Base-by-base conservation (phyloP, 2,329 filamentous ascomycete genomes). In the Paramyrothecium sp. region DNA sequence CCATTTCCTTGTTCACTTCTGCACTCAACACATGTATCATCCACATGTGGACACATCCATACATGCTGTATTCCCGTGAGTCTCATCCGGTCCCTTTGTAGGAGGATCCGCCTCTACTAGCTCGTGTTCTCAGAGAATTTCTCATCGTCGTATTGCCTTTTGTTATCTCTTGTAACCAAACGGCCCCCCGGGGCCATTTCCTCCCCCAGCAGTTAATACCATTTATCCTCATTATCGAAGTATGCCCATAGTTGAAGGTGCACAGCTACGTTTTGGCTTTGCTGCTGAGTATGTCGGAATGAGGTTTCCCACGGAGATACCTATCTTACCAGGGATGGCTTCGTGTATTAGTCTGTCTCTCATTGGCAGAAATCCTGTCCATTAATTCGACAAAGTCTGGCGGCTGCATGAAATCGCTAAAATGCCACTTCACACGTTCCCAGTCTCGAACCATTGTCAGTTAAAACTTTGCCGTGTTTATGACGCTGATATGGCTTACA, bases 191-290 rank as follows among this genome's bases (percentile, higher is more conserved):
- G 22, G 48, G 50, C 33, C 52, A n/a, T 30, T 19, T 57, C 61
- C 49, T 60, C 53, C 46, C 58, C 49, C 3, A 80, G 58, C n/a
- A 81, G 67, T 55, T 78, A 70, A 60, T 70, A 78, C 77, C 73
- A 81, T 3, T 81, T 59, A 59, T 79, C 75, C 16, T 73, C 65
- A 59, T 75, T 74, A 58, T 74, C 69, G 56, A 81, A 75, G 57
- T 70, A 75, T n/a, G 73, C 75, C 69, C 74, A 75, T 17, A 78
- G 62, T n/a, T 67, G 55, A 17, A 81, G 69, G 1, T 80, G 65
- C 26, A 66, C 61, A 23, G 73, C 73, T 20, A 62, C 48, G 65
- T 41, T 4, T 16, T 56, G 17, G 50, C 19, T 57, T 30, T 26
- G 19, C 17, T 66, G 61, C 60, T 73, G 53, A 33, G 81, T 67